Evolutionary conservation across 2,329 filamentous ascomycete genomes (phyloP), one percentile per base, ranked within the genome.

Genomic region (Rhexocercosporidium sp.): DNA sequence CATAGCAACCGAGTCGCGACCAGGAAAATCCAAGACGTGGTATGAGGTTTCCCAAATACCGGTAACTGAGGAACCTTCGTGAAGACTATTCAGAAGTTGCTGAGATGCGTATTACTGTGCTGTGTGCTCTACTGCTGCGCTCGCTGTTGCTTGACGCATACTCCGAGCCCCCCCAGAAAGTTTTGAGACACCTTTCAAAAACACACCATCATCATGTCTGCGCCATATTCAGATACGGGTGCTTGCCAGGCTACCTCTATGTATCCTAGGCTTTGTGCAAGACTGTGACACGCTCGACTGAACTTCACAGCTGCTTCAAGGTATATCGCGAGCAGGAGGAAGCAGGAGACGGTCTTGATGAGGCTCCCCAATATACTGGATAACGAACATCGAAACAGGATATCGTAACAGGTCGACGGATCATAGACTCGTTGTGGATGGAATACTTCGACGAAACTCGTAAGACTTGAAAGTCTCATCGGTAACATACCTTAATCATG

Each of bases 401-500:
- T 61, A 62, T 69, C 65, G 69, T 57, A 63, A 73, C 68, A 74
- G 62, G 65, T 71, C 73, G 75, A 69, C 60, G 70, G 66, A 70
- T 71, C 59, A 73, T 71, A 67, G 64, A 70, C 71, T 73, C 70
- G 73, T 62, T 62, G 67, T 67, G 65, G 69, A 70, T 72, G 66
- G 86, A 83, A 86, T 89, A 90, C 86, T 88, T 89, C 88, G 86
- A 86, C 84, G 83, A 86, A 90, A 91, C 86, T 89, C 89, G 87
- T 86, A 85, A 86, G 88, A 85, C 82, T 78, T 81, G 79, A 83
- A 81, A 83, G 88, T 90, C 90, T 90, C 85, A 91, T 88, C 86
- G 90, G 94, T 92, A 94, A 99, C 96, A 96, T 99, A 99, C 96
- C 96, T 99, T 98, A 85, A 99, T 96, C 90, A 96, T 93, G 84